These are phyloP conservation scores for Ustilago bromivora DNA, from an alignment of 1,284 basidiomycete species.

Conservation along the genomic window DNA sequence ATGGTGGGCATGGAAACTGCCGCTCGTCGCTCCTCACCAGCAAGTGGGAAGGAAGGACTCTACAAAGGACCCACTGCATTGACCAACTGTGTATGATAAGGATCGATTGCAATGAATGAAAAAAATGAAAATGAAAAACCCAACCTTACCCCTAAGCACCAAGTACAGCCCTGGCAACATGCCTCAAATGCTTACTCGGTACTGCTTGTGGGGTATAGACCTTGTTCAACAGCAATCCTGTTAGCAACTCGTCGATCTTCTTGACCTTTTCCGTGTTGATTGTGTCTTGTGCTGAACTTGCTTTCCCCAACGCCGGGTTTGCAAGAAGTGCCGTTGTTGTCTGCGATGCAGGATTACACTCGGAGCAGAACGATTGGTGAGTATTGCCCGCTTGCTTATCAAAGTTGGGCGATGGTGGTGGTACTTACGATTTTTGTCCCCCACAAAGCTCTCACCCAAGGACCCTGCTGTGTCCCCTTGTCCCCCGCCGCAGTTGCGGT, in stretches of 20 bases:
- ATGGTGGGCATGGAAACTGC: too few relatives aligned
- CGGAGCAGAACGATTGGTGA: neutral
- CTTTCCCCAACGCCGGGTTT: conserved; percentile 3
- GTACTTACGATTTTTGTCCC: conserved; percentile 62
- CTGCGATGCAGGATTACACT: neutral
- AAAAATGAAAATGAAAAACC: too few relatives aligned
- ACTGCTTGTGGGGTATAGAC: conserved; percentile 52
- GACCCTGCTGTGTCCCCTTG: conserved; percentile 25
- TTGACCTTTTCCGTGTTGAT: conserved; percentile 38
- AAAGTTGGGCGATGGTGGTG: neutral
- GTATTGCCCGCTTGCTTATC: neutral
- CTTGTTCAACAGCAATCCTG: conserved; percentile 52
- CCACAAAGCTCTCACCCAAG: conserved; percentile 65
- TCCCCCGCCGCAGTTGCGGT: neutral
- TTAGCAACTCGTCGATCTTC: conserved; percentile 56
- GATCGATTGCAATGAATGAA: too few relatives aligned
- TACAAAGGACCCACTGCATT: too few relatives aligned
- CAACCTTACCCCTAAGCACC: conserved; percentile 1
- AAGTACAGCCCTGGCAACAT: conserved; percentile 20
- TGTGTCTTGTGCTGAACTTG: conserved; percentile 21
- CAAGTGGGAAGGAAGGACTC: too few relatives aligned
- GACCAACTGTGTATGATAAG: too few relatives aligned
- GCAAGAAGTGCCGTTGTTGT: conserved; percentile 34
- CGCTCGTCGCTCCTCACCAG: too few relatives aligned
- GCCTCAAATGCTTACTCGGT: conserved; percentile 17